A percentile compares a stretch with the other conserved stretches of the same genome.
phyloP scores from a whole-genome alignment of 768 basidiomycete species.

The Sporobolomyces phaffii region DNA sequence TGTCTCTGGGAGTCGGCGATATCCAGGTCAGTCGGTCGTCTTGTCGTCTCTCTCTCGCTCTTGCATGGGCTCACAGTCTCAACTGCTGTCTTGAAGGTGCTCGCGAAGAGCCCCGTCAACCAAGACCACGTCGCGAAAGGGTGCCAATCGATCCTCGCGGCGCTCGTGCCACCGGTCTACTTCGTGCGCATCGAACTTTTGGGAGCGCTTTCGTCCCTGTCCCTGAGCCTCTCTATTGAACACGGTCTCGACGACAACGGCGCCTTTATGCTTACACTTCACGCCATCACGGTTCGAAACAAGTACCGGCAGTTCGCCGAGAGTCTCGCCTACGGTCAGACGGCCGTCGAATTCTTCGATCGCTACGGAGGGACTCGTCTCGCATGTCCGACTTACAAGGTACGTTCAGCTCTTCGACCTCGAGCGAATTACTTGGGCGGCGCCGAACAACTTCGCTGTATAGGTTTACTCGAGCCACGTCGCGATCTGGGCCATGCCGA shows the following conservation, averaged over 20 bases:
- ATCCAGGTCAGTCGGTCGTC: slow-evolving; percentile 7
- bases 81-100: neutral
- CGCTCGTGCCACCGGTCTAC: slow-evolving; percentile 36
- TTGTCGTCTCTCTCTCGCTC: neutral
- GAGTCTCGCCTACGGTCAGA: slow-evolving; percentile 21
- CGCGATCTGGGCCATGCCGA: slow-evolving; percentile 11
- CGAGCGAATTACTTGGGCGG: too few relatives aligned
- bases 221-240: slow-evolving; percentile 1
- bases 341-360: slow-evolving; percentile 26
- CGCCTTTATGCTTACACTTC: slow-evolving; percentile 32
- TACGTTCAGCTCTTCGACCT: neutral
- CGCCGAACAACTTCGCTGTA: too few relatives aligned
- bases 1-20: neutral
- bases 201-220: slow-evolving; percentile 26
- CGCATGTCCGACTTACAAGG: slow-evolving; percentile 36
- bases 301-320: slow-evolving; percentile 4
- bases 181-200: slow-evolving; percentile 35
- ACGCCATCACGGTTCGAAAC: slow-evolving; percentile 22
- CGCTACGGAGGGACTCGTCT: slow-evolving; percentile 19
- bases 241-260: slow-evolving; percentile 29
- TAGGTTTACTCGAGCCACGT: slow-evolving; percentile 31
- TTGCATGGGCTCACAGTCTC: neutral
- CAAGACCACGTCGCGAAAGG: slow-evolving; percentile 11
- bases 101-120: neutral
- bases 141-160: slow-evolving; percentile 21